Evolutionary conservation across 176 grass and related monocot genomes (phyloP), one percentile per base, ranked within the genome.

Genomic region (Paspalum vaginatum): DNA sequence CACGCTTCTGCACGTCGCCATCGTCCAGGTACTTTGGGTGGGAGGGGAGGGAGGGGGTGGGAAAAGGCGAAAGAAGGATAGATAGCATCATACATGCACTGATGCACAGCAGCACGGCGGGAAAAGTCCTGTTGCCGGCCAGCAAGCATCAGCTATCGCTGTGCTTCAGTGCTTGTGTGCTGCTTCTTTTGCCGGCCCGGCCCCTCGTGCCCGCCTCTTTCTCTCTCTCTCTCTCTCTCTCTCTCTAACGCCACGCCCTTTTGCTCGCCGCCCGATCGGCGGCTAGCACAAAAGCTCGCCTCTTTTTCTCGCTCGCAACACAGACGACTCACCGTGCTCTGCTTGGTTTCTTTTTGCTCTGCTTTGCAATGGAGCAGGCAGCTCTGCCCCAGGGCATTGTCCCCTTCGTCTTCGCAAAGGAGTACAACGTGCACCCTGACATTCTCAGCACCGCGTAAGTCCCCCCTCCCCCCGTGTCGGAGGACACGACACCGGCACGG

Each of bases 381-480:
- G 94, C 94, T 20, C 86, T 97, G 70, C 94, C 94, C 26, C 94
- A 97, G 90, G 94, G 91, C 82, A 94, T 97, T 88, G 91, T 97
- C 82, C 91, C 94, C 87, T 97, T 97, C 87, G 91, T 97, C 79
- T 97, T 94, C 75, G 94, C 94, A 38, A 97, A 97, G 80, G 94
- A 97, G 94, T 97, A 97, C 87, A 97, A 86, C 79, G 85, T 97
- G 79, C 94, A 97, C 85, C 94, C 94, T 59, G 85, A 81, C 91
- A 97, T 97, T 73, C 91, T 97, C 66, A 97, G 94, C 89, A 97
- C 94, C 7, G 94, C 91, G 94, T 97, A 82, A 96, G 93, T 86
- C 21, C 16, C 27, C 37, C 1, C 3, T 1, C 38, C n/a, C 21
- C 43, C 5, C 26, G 40, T 81, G 73, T 75, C 49, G 71, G 24